Percentiles rank a stretch among this genome's conserved stretches.
Conservation (phyloP, 2,329 filamentous ascomycete species). For the Cladosporium austrohemisphaericum region DNA sequence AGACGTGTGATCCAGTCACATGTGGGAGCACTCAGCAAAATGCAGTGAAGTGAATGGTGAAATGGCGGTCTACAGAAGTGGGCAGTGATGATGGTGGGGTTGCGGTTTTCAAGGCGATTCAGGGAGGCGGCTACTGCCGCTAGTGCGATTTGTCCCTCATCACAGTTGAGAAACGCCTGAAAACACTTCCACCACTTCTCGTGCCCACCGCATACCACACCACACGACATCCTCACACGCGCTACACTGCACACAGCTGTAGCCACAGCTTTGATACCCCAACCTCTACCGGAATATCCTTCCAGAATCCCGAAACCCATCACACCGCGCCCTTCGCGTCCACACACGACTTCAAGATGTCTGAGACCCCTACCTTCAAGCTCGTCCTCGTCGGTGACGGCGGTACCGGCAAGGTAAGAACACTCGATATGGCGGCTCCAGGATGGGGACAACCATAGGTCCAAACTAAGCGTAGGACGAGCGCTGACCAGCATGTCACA, state of each 20-base stretch:
- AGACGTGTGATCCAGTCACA: no score
- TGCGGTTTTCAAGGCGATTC: no score
- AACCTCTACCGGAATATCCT: neutral
- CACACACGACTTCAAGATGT: slow-evolving; percentile 11
- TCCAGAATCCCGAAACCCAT: neutral
- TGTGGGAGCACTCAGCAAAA: no score
- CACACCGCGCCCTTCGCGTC: slow-evolving; percentile 4
- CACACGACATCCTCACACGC: neutral
- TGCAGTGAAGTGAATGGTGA: no score
- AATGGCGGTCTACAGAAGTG: no score
- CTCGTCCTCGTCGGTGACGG: slow-evolving; percentile 98
- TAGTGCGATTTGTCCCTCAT: no score
- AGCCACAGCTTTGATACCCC: slow-evolving; percentile 5
- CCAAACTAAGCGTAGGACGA: neutral
- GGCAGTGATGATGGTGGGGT: no score
- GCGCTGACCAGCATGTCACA: slow-evolving; percentile 38
- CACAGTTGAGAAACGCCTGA: no score
- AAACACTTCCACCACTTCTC: no score
- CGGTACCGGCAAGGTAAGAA: slow-evolving; percentile 94
- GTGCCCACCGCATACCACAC: neutral
- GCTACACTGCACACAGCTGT: slow-evolving; percentile 2
- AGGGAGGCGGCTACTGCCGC: no score
- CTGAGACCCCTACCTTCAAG: slow-evolving; percentile 79
- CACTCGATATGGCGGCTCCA: neutral
- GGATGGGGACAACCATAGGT: neutral